Evolutionary conservation across 305 asterid genomes (phyloP), one percentile per base, ranked within the genome.

Genomic region (Fraxinus latifolia): DNA sequence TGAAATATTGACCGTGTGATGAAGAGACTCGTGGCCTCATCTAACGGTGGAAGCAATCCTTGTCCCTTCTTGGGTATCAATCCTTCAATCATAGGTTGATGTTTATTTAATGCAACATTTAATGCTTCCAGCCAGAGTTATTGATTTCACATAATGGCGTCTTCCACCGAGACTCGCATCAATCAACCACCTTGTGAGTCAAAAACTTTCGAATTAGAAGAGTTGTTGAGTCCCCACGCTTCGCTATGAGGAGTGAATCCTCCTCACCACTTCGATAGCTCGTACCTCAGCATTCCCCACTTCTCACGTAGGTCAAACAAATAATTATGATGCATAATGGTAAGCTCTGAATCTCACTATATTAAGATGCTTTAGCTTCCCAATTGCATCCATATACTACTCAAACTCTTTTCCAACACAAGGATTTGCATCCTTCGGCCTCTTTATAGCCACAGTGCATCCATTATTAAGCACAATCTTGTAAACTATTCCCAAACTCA

Each of bases 401-500:
- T 94, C 96, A 80, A 94, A 94, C 85, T 93, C 97, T 67, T 88
- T 90, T 55, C 96, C 88, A 1, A 87, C 87, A 77, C 96, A 91
- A 0, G 97, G 97, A 77, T 93, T 93, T 4, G 97, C 91, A 87
- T 93, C 98, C 62, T 95, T 95, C 23, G 92, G 87, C 89, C 97
- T 88, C 67, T 95, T 95, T 31, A 95, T 97, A 5, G 98, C 97
- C 76, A 92, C 93, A 4, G 90, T 82, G 80, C 89, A 81, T 9
- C 97, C 97, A 86, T 95, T 95, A 76, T 92, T 97, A 29, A 94
- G 97, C 17, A 89, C 96, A 1, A 95, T 97, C 58, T 90, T 91
- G 82, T 93, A 94, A 19, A 95, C 96, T 4, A 95, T 93, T 82
- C 98, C 97, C 58, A 95, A 74, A 65, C 95, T 88, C 67, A 97